Evolutionary conservation across 768 basidiomycete genomes (phyloP), one percentile per base, ranked within the genome.

Genomic region (Xerocomus potaroensis): DNA sequence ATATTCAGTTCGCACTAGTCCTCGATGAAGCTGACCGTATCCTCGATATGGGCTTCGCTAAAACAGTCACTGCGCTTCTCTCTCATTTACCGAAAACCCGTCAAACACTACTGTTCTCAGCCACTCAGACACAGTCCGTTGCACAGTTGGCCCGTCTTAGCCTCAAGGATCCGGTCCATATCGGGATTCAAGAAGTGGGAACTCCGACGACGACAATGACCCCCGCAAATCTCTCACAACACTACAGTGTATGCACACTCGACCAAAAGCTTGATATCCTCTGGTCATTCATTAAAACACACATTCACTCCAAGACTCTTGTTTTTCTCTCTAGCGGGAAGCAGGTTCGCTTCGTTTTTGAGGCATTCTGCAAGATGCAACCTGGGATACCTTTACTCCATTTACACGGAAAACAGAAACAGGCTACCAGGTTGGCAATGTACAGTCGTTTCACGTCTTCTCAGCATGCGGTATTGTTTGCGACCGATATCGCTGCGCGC

Each of bases 21-120:
- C 81, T 98, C 29, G 95, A 98, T 58, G 95, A 98, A 73, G 95
- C 95, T 8, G 95, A 97, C 62, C 82, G 95, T 18, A 90, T 97
- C 41, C 78, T 98, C 16, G 95, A 98, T 65, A 90, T 97, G 87
- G 95, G 95, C 5, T 98, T 98, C 66, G 74, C 87, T 15, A 81
- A 82, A 32, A 91, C 94, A 0, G 72, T 98, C 3, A 81, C 91
- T 21, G 95, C 95, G 5, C 84, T 97, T 43, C 76, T 98, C n/a
- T 79, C 79, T 0, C 92, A 98, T 61, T 83, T 98, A 14, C 91
- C 95, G 0, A 84, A 83, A 69, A 80, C 83, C 12, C 87, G 95
- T 8, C 95, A 98, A 72, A 97, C 95, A 1, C 75, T 98, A 30
- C 83, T 98, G 44, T 98, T 97, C 71, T 96, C 93, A 14, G 95